Base-by-base conservation (phyloP, 2,329 filamentous ascomycete species). In the Ophiostoma quercus region DNA sequence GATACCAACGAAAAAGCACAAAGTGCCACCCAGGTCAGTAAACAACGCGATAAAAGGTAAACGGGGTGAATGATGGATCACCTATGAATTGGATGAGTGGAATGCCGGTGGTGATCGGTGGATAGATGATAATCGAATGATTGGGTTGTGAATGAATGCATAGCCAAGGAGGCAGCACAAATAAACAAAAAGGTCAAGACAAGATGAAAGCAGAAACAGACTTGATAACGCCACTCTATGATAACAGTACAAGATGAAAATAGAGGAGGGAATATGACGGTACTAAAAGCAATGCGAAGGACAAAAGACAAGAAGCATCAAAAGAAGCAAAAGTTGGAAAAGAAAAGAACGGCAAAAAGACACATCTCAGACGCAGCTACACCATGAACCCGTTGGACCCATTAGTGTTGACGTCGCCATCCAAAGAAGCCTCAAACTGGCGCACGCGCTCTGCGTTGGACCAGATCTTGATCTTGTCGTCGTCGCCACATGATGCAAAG, bases 401-500 rank as follows among this genome's bases (percentile, higher is more conserved):
- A n/a, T 43, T 43, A 19, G 34, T 34, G 8, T 9, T 41, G 19
- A 19, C 62, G 7, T 65, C 62, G 9, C 19, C 62, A 16, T 65
- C 62, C 32, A 66, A 5, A 16, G 19, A 8, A 2, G 71, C 66
- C 11, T 73, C 73, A 5, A 70, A 67, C 39, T 68, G 65, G 22
- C 73, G 73, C 32, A 74, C 71, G 69, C 79, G 78, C 8, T 78
- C 75, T 29, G 77, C 76, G 51, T 80, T 81, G 6, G 79, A 80
- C 79, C 79, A 80, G 71, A 99, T 93, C 80, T 90, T 89, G 73
- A 98, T 89, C 77, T 86, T 88, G 69, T 85, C 84, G 76, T 98
- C 95, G 78, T 99, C 95, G 22, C 94, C 94, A 71, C 92, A 94
- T 14, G 93, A 94, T 19, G 93, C 95, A 79, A 97, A 92, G 82